These are phyloP conservation scores for Orbilia oligospora DNA, from an alignment of 2,329 filamentous ascomycete species.

Conservation along the genomic window DNA sequence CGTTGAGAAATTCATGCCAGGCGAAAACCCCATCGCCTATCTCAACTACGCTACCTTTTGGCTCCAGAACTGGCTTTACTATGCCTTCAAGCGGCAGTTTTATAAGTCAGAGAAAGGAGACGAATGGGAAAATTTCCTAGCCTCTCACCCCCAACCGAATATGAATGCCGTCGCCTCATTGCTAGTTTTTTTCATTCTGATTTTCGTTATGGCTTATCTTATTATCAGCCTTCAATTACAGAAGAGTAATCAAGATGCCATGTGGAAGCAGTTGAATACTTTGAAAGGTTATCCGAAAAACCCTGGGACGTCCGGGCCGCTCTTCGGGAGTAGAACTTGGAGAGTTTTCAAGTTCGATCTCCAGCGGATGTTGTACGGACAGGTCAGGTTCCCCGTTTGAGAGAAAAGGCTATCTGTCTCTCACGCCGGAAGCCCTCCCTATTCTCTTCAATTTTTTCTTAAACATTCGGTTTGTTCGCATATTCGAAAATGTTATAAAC, in stretches of 20 bases:
- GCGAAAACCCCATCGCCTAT: slow-evolving; percentile 53
- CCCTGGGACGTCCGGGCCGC: slow-evolving; percentile 22
- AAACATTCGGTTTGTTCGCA: background rate
- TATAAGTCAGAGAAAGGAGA: slow-evolving; percentile 44
- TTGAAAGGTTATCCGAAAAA: slow-evolving; percentile 45
- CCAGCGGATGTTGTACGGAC: slow-evolving; percentile 44
- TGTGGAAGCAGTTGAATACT: slow-evolving; percentile 53
- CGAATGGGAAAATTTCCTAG: slow-evolving; percentile 50
- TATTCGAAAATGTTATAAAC: background rate
- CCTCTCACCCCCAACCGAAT: slow-evolving; percentile 32
- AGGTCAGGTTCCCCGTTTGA: slow-evolving; percentile 55
- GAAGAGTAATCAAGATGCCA: slow-evolving; percentile 47
- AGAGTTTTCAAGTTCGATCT: slow-evolving; percentile 59
- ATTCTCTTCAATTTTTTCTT: too few relatives aligned
- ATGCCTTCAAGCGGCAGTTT: slow-evolving; percentile 37
- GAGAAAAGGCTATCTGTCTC: too few relatives aligned
- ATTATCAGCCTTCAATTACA: slow-evolving; percentile 16
- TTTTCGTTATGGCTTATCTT: slow-evolving; percentile 25
- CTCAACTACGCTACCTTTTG: slow-evolving; percentile 58
- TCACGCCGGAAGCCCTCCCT: too few relatives aligned
- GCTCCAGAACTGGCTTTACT: slow-evolving; percentile 52
- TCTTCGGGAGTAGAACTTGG: slow-evolving; percentile 59
- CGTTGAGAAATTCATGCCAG: slow-evolving; percentile 44
- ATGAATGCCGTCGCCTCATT: slow-evolving; percentile 37
- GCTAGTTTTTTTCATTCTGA: slow-evolving; percentile 29